Base-by-base conservation (phyloP, 257 asterid species). In the Plectranthus barbatus region DNA sequence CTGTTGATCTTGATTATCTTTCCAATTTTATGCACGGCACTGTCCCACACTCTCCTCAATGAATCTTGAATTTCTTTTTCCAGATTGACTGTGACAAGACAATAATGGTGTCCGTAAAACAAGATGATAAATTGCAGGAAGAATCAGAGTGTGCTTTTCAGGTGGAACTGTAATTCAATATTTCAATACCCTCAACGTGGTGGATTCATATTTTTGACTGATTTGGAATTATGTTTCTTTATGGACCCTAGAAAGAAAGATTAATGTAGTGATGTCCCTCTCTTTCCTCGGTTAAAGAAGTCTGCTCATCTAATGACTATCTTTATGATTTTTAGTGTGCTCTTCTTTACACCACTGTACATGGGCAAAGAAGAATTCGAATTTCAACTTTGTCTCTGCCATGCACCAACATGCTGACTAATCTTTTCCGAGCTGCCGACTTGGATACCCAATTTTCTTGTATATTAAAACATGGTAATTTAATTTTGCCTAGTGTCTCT, bases 31-130 rank as follows among this genome's bases (percentile, higher is more conserved):
- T 62, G 31, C 26, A 33, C 36, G 40, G 19, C 65, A 24, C 20
- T 54, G 33, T 37, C 3, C 7, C 33, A 19, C 18, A 11, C 3
- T 3, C 42, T 21, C 21, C 58, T 9, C 65, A n/a, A n/a, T n/a
- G 36, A 19, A 60, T 51, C 67, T 62, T 74, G 74, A 47, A 2
- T 62, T 29, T 54, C 7, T 37, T 54, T 57, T 23, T 63, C 59
- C 89, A 88, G 97, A 80, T 91, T 24, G 97, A 91, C 65, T 91
- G 97, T 80, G 98, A 91, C 85, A 91, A 91, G 78, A 83, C 97
- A n/a, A 82, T 91, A 72, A 81, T 88, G 98, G 97, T 91, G 67
- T 67, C 95, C 65, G 77, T 92, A 54, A 89, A 88, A 70, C 95
- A 86, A 21, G 97, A 88, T 51, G 98, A 89, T 69, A 92, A 89